Conservation (phyloP, 176 grass and related monocot species). For the Rhynchospora pubera region DNA sequence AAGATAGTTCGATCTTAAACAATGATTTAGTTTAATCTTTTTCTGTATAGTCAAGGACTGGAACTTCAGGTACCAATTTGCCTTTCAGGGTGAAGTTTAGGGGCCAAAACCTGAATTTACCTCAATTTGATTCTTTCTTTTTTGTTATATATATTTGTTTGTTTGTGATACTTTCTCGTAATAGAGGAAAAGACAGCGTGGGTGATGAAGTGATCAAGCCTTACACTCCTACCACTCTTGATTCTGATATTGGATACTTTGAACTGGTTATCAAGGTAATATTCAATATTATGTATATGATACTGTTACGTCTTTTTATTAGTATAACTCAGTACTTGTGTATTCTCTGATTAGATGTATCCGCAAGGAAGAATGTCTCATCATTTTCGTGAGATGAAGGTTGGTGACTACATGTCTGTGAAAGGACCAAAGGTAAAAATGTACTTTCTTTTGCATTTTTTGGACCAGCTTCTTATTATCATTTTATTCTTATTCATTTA, state of each 20-base stretch:
- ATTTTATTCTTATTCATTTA: constrained; percentile 18
- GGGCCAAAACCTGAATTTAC: background rate
- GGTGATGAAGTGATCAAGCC: constrained; percentile 94
- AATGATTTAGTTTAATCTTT: background rate
- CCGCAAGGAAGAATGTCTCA: constrained; percentile 99
- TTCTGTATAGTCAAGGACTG: background rate
- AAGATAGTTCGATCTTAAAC: background rate
- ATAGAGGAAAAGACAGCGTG: constrained; percentile 73
- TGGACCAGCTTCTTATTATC: background rate
- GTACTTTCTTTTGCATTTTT: constrained; percentile 1
- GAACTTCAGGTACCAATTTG: background rate
- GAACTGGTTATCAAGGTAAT: constrained; percentile 89
- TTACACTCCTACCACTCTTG: constrained; percentile 94
- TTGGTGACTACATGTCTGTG: constrained; percentile 83
- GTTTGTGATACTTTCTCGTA: background rate
- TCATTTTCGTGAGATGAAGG: constrained; percentile 95
- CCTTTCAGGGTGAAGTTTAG: background rate
- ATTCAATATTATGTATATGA: constrained; percentile 7
- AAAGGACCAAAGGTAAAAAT: constrained; percentile 86
- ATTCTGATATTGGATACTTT: constrained; percentile 88
- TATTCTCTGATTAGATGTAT: constrained; percentile 63
- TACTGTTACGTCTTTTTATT: background rate
- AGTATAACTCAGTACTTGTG: background rate
- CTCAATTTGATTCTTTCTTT: background rate
- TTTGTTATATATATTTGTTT: background rate